Evolutionary conservation across 371 early-diverging fungal genomes (phyloP), one percentile per base, ranked within the genome.

Genomic region (Mucor indicus): DNA sequence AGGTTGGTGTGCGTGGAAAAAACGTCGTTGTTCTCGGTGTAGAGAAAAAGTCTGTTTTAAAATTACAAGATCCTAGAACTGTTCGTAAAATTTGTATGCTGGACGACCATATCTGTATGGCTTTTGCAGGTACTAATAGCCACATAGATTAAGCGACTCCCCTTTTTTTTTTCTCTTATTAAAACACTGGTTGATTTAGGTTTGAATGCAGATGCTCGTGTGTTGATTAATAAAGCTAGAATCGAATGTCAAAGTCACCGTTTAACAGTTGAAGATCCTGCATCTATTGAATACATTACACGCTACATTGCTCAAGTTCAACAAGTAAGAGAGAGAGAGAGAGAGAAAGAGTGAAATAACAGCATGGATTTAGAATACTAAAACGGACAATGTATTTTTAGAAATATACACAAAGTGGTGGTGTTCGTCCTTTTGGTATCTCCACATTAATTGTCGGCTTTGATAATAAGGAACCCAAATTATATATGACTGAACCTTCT

Each of bases 381-480:
- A n/a, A n/a, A n/a, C n/a, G n/a, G n/a, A n/a, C n/a, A n/a, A n/a
- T n/a, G n/a, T n/a, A n/a, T n/a, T n/a, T n/a, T 40, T 57, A 96
- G 92, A 92, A 92, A 90, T 99, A 98, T 81, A 99, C 99, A 30
- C 99, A 99, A 73, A 90, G 92, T 69, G 96, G 96, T 64, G 98
- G 98, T 72, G 91, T 95, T 16, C 89, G 99, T 65, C 99, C 99
- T 21, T 98, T 99, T 74, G 99, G 99, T 59, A 93, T 99, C 47
- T 93, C 96, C 41, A 93, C 96, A 37, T 80, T 99, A 36, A 81
- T 99, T 57, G 90, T 98, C 60, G 99, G 99, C n/a, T 86, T 91
- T 60, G 84, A 89, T 52, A 85, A 87, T 64, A 83, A 87, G 57
- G 79, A 76, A 15, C 98, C 99, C 23, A 86, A 87, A 63, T 85